Evolutionary conservation across 495 filamentous ascomycete species (phyloP), one percentile per base, ranked within the genome.

Genomic region (Sphaerosporella brunnea): DNA sequence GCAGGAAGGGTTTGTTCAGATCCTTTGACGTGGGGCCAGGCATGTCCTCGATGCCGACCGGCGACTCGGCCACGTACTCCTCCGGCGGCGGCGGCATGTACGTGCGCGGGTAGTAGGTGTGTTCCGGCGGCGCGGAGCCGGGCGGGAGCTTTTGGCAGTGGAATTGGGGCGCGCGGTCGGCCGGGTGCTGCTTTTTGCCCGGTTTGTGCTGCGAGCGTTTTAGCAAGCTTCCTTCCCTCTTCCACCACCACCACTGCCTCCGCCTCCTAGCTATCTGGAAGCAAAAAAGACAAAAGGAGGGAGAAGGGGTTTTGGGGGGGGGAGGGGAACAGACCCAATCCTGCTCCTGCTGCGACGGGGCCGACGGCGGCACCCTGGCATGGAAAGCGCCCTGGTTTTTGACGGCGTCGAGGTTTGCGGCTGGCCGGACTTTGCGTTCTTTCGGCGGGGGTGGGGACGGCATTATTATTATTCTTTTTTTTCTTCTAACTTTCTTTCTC

Each of bases 191-290:
- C 48, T 73, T 67, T 28, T 67, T 61, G 51, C 83, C 83, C 15
- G 70, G 72, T 60, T 79, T 65, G 61, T 87, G 81, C 79, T 82
- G 59, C 2, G n/a, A n/a, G n/a, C n/a, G n/a, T n/a, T n/a, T n/a
- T n/a, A n/a, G n/a, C n/a, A n/a, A n/a, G n/a, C n/a, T n/a, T n/a
- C n/a, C n/a, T n/a, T n/a, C n/a, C n/a, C n/a, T n/a, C n/a, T n/a
- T n/a, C n/a, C n/a, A n/a, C n/a, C n/a, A n/a, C n/a, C n/a, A n/a
- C n/a, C n/a, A n/a, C n/a, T n/a, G n/a, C n/a, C n/a, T n/a, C n/a
- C n/a, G n/a, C n/a, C n/a, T n/a, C n/a, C n/a, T n/a, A n/a, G n/a
- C n/a, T n/a, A n/a, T n/a, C n/a, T n/a, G n/a, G n/a, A n/a, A n/a
- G n/a, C n/a, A 35, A 4, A 48, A 23, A 34, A 3, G 26, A 34